Percentiles rank a stretch among this genome's conserved stretches.
These are phyloP conservation scores for Martensiomyces pterosporus DNA, from an alignment of 192 early-diverging fungal species.

Conservation along the genomic window DNA sequence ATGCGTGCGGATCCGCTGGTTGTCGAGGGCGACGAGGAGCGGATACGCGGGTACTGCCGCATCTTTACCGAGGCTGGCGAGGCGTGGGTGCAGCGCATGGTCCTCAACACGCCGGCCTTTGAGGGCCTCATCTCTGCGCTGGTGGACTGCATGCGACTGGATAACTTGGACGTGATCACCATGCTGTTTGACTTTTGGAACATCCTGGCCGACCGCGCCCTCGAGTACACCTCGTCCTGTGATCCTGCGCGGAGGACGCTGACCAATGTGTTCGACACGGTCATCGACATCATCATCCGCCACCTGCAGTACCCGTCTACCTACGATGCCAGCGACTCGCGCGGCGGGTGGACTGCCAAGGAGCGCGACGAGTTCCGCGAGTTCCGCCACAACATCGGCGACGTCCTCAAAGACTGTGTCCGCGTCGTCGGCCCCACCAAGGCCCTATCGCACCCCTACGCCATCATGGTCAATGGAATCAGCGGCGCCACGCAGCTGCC, in stretches of 20 bases:
- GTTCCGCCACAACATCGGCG: conserved; percentile 94
- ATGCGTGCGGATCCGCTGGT: conserved; percentile 40
- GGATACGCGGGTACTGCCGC: conserved; percentile 74
- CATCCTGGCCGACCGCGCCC: conserved; percentile 62
- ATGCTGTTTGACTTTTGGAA: conserved; percentile 95
- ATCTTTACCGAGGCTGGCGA: conserved; percentile 92
- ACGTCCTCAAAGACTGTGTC: conserved; percentile 94
- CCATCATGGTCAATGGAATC: conserved; percentile 48
- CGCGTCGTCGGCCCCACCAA: conserved; percentile 71
- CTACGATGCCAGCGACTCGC: conserved; percentile 42
- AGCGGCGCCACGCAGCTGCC: conserved; percentile 31
- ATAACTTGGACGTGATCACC: conserved; percentile 78
- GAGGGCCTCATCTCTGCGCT: conserved; percentile 74
- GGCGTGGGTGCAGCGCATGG: conserved; percentile 73
- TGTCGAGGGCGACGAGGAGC: conserved; percentile 74
- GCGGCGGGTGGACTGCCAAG: conserved; percentile 66
- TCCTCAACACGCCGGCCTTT: conserved; percentile 64
- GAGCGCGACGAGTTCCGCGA: conserved; percentile 97
- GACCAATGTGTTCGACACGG: conserved; percentile 60
- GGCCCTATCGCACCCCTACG: conserved; percentile 66
- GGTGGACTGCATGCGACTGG: conserved; percentile 72
- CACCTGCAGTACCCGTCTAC: conserved; percentile 80
- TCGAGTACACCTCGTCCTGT: conserved; percentile 47
- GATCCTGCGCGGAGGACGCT: conserved; percentile 53
- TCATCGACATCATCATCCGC: conserved; percentile 80